Evolutionary conservation across 2,329 filamentous ascomycete species (phyloP), one percentile per base, ranked within the genome.

Genomic region (Drechmeria coniospora): DNA sequence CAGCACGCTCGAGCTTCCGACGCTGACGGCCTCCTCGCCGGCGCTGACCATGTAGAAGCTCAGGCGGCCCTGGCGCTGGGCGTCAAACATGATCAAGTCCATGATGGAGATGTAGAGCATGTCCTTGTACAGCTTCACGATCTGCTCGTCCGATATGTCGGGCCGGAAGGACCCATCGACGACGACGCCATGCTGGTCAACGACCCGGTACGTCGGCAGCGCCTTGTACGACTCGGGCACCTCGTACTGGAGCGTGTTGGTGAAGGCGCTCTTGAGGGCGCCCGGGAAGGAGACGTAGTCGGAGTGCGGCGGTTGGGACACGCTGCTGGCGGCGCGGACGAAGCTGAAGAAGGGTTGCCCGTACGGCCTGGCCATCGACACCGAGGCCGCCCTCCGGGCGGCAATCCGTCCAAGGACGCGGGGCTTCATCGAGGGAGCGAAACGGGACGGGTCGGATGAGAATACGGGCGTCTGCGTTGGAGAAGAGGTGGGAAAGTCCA

Each of bases 1-100:
- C 33, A 98, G 54, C 9, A 82, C 84, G 15, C 82, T 84, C 0
- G 86, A 82, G 2, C 79, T 86, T 2, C 84, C 90, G 3, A 98
- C 77, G 23, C 82, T 81, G 28, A 93, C 84, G 19, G 87, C 90
- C 62, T 98, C 90, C 59, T 94, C 86, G 32, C 86, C 86, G 1
- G 84, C 81, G 21, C 80, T 87, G 45, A 87, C 87, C 81, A 98
- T 95, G 56, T 98, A 98, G 56, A 98, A 98, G 51, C 78, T 86
- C 31, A 93, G 57, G 13, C 83, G 73, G n/a, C 86, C 86, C 54
- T 98, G 90, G 25, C 90, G 68, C 55, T 98, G 90, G 1, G 90
- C 86, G 46, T 98, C 90, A 46, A 93, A 94, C 86, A 95, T 95
- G 49, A 95, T 80, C 30, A 92, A 54, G 48, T 98, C 90, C 83